Evolutionary conservation across 805 yeast species (phyloP).

Genomic region (Suhomyces sp.): DNA sequence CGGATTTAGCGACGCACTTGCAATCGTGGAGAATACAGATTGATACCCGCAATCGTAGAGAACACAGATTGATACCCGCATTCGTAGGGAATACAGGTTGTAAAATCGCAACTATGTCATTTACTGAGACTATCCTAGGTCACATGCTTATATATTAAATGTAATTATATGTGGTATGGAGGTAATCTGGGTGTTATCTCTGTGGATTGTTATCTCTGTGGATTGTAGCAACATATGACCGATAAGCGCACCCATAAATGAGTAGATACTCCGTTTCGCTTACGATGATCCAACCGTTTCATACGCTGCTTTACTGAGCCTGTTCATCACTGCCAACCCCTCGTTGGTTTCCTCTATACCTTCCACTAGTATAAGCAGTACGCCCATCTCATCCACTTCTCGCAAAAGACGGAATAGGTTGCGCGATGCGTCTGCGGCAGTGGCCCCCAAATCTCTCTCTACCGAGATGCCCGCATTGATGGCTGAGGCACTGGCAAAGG

Average conservation of each 20-base stretch:
- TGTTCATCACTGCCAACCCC: constrained; percentile 93
- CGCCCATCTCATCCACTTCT: constrained; percentile 67
- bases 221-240: too few relatives aligned
- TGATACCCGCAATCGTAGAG: too few relatives aligned
- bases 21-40: too few relatives aligned
- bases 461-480: constrained; percentile 14
- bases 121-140: too few relatives aligned
- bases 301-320: constrained; percentile 80
- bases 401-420: constrained; percentile 72
- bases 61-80: too few relatives aligned
- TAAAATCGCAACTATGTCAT: too few relatives aligned
- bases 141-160: too few relatives aligned
- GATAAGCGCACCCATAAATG: too few relatives aligned
- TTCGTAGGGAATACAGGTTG: too few relatives aligned
- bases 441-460: constrained; percentile 41
- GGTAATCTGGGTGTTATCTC: not conserved
- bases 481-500: constrained; percentile 24
- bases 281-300: constrained; percentile 22
- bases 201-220: too few relatives aligned
- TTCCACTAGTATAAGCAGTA: constrained; percentile 76
- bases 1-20: not conserved
- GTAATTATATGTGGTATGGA: too few relatives aligned
- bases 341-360: constrained; percentile 73
- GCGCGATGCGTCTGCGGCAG: constrained; percentile 63
- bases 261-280: too few relatives aligned